Evolutionary conservation across 768 basidiomycete species (phyloP).

Genomic region (Ephemerocybe angulata): DNA sequence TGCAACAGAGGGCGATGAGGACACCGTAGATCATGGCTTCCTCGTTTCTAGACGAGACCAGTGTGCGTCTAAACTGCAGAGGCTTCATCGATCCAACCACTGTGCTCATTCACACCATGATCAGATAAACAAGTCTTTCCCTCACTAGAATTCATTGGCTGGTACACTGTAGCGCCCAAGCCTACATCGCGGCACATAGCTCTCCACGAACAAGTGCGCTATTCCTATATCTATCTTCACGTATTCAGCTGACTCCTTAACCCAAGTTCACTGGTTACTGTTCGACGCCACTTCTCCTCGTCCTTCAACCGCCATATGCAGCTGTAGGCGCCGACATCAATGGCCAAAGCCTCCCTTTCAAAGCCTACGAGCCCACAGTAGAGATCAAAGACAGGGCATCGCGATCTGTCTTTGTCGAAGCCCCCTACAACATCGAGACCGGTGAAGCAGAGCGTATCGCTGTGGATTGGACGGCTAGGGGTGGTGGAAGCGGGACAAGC

Average conservation of each 20-base stretch:
- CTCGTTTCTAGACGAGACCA: conserved; percentile 81
- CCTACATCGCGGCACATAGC: conserved; percentile 75
- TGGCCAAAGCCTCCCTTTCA: conserved; percentile 79
- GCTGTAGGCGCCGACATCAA: conserved; percentile 48
- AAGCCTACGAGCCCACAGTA: conserved; percentile 89
- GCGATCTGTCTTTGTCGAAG: conserved; percentile 79
- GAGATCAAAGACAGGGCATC: conserved; percentile 79
- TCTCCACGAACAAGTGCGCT: conserved; percentile 77
- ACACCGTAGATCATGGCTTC: conserved; percentile 76
- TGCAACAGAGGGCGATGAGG: conserved; percentile 55
- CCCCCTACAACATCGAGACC: conserved; percentile 86
- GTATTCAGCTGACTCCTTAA: neutral
- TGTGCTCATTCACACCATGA: conserved; percentile 1
- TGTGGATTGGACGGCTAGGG: conserved; percentile 91
- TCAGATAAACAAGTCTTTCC: conserved; percentile 98
- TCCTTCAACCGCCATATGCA: conserved; percentile 57
- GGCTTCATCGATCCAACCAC: conserved; percentile 3
- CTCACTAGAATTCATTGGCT: conserved; percentile 94
- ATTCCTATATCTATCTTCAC: neutral
- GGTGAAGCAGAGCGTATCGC: conserved; percentile 99
- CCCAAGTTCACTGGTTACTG: conserved; percentile 77
- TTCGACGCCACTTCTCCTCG: conserved; percentile 84
- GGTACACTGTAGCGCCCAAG: conserved; percentile 86
- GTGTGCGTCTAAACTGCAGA: conserved; percentile 43
- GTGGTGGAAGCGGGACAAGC: conserved; percentile 77